Base-by-base conservation (phyloP, 306 rosid genomes). In the Cicer bijugum region DNA sequence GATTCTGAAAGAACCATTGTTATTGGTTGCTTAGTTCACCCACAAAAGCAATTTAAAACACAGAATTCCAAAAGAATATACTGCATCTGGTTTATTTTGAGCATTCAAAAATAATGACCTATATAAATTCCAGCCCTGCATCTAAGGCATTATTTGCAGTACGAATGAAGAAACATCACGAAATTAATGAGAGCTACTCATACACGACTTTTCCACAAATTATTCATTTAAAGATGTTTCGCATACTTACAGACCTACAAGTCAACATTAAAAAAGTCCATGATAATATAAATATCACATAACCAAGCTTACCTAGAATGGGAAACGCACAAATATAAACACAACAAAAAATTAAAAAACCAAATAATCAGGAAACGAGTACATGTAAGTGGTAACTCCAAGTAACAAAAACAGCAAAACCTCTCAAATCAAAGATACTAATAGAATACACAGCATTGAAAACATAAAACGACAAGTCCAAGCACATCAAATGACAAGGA, bases 1-100 rank as follows among this genome's bases (percentile, higher is more conserved):
- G 50, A 44, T 45, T 52, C 66, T 28, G n/a, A 55, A 51, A 58
- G 56, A 78, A 56, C 20, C 68, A 76, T 69, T 75, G 48, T 68
- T 48, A 70, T 47, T n/a, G 17, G 52, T 9, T 33, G 65, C 67
- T 48, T 39, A 60, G 46, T 37, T 62, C 47, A 46, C 69, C 6
- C 28, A 28, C 33, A 75, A 23, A 82, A 42, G 12, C 9, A 63
- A 62, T 48, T 42, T 50, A 64, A 33, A 64, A 50, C 14, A 66
- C 2, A 39, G 12, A 51, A 62, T 11, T 64, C 20, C 28, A 51
- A 10, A 71, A 42, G 53, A 38, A 63, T 19, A 14, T 70, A 39
- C 43, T 37, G 48, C 61, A 75, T 71, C 71, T 56, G 20, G 40
- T 46, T 75, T 39, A 62, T 47, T 64, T 14, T 72, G 52, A 71